A percentile compares a stretch with the other conserved stretches of the same genome.
These are phyloP conservation scores for Oryza australiensis DNA, from an alignment of 176 grass and related monocot species.

Conservation along the genomic window DNA sequence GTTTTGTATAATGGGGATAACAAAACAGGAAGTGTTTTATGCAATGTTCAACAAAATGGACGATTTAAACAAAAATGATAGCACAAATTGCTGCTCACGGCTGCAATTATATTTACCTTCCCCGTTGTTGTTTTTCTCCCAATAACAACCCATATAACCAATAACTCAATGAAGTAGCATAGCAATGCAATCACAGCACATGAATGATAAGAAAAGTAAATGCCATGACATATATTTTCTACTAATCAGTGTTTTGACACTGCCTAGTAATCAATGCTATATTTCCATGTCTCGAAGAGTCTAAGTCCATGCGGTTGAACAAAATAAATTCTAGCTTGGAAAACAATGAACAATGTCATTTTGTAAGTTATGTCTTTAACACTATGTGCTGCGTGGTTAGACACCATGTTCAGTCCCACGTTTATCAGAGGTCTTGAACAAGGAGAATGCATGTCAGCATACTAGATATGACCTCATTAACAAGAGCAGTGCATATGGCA, in stretches of 20 bases:
- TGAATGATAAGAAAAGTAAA: not conserved
- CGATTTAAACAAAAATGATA: not conserved
- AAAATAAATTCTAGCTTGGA: not conserved
- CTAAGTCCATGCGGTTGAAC: not conserved
- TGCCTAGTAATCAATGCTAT: not conserved
- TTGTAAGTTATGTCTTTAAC: conserved; percentile 1
- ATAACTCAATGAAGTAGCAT: not conserved
- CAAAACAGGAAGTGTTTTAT: not conserved
- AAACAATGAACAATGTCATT: not conserved
- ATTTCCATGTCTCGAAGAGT: not conserved
- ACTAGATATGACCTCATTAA: not conserved
- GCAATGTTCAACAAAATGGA: not conserved
- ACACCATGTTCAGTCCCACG: not conserved
- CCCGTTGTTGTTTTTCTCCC: not conserved
- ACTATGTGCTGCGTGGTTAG: not conserved
- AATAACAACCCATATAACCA: not conserved
- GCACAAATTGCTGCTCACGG: not conserved
- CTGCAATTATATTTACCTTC: not conserved
- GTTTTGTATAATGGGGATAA: not conserved
- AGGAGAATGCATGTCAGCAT: not conserved
- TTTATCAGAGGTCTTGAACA: not conserved
- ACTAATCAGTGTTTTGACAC: not conserved
- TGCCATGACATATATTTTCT: not conserved
- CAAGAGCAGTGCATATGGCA: not conserved
- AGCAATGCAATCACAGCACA: not conserved